A percentile compares a stretch with the other conserved stretches of the same genome.
phyloP scores from a whole-genome alignment of 768 basidiomycete genomes.

The Rhizopogon sp. region DNA sequence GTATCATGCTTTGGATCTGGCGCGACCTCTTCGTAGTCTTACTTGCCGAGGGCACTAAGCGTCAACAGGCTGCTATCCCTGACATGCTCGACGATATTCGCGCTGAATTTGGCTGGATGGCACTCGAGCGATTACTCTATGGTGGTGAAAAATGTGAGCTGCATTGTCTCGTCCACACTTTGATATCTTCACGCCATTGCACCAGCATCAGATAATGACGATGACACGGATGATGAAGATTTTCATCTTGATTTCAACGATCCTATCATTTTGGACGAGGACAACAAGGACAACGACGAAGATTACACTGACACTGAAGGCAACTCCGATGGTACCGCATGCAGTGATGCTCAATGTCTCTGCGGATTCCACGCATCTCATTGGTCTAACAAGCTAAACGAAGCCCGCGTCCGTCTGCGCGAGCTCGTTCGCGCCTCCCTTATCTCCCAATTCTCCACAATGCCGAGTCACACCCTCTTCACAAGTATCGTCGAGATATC shows the following conservation, averaged over 20 bases:
- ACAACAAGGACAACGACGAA: slow-evolving; percentile 23
- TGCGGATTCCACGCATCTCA: slow-evolving; percentile 41
- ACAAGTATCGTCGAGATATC: slow-evolving; percentile 36
- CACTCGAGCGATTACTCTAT: slow-evolving; percentile 46
- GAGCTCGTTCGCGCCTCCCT: slow-evolving; percentile 42
- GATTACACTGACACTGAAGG: slow-evolving; percentile 17
- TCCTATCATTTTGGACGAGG: slow-evolving; percentile 20
- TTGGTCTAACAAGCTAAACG: slow-evolving; percentile 43
- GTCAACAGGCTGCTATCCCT: slow-evolving; percentile 30
- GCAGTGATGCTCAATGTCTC: slow-evolving; percentile 18
- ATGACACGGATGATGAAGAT: slow-evolving; percentile 23
- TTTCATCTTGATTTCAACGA: slow-evolving; percentile 22
- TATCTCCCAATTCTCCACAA: slow-evolving; percentile 40
- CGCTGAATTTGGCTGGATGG: slow-evolving; percentile 40
- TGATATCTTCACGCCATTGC: slow-evolving; percentile 5
- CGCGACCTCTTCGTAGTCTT: slow-evolving; percentile 60
- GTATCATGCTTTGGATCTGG: slow-evolving; percentile 60
- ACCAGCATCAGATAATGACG: slow-evolving; percentile 4
- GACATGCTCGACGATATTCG: slow-evolving; percentile 62
- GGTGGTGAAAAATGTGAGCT: slow-evolving; percentile 45
- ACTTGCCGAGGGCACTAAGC: slow-evolving; percentile 32
- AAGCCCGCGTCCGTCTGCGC: slow-evolving; percentile 36
- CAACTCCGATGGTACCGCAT: slow-evolving; percentile 10
- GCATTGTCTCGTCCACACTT: background rate
- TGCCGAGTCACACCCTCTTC: slow-evolving; percentile 46